Evolutionary conservation across 2,329 filamentous ascomycete genomes (phyloP).

Genomic region (Ambrosiella cleistominuta): DNA sequence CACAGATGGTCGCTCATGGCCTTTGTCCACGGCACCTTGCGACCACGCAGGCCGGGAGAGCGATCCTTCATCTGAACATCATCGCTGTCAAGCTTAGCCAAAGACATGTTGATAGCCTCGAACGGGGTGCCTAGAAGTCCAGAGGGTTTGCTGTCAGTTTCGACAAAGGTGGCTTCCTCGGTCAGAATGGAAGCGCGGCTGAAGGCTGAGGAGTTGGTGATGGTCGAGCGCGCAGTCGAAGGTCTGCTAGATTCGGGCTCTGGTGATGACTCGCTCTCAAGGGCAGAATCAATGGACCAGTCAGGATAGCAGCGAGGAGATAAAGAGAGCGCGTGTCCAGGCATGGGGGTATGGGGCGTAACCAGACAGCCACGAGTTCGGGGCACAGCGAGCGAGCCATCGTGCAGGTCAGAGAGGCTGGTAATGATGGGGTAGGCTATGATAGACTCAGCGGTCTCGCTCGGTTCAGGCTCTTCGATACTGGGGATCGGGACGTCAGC

Average conservation of each 20-base stretch:
- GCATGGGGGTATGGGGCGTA: constrained; percentile 39
- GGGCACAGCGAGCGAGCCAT: constrained; percentile 26
- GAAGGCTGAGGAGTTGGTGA: constrained; percentile 39
- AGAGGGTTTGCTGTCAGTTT: constrained; percentile 24
- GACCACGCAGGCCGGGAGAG: constrained; percentile 18
- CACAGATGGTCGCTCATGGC: constrained; percentile 49
- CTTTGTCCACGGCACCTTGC: constrained; percentile 44
- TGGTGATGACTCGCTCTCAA: constrained; percentile 40
- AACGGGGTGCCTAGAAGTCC: constrained; percentile 1
- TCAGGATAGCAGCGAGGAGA: constrained; percentile 35
- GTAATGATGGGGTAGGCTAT: constrained; percentile 19
- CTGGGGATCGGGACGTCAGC: constrained; percentile 48
- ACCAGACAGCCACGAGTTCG: constrained; percentile 3
- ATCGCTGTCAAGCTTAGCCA: background rate
- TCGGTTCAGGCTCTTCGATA: constrained; percentile 40
- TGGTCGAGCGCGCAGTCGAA: constrained; percentile 41
- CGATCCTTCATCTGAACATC: constrained; percentile 8
- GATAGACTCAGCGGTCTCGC: constrained; percentile 22
- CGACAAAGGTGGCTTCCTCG: constrained; percentile 36
- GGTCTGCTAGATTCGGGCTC: constrained; percentile 42
- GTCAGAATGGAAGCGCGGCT: constrained; percentile 39
- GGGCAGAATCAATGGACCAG: constrained; percentile 39
- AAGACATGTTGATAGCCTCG: background rate
- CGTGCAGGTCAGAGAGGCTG: constrained; percentile 21
- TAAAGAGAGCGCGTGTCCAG: constrained; percentile 26